Base-by-base conservation (phyloP, 192 early-diverging fungal genomes). In the Podochytrium sp. region DNA sequence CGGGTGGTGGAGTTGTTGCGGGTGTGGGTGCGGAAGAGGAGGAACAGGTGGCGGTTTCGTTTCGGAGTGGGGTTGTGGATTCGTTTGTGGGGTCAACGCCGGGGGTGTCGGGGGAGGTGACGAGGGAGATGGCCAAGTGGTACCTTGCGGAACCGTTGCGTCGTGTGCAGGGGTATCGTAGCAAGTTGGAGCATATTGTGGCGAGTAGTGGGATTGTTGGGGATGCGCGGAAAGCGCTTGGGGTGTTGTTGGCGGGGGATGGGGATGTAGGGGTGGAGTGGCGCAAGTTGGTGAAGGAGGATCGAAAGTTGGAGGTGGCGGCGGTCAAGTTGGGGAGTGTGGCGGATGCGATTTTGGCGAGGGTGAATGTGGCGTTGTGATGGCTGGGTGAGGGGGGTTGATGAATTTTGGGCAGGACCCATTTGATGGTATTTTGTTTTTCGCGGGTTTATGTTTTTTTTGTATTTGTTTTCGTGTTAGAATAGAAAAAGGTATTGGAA, bases 351-450 rank as follows among this genome's bases (percentile, higher is more conserved):
- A 56, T 75, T 39, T 23, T 34, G 7, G 12, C 38, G 4, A 62
- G 37, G 62, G 10, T 63, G 4, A 55, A 32, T 7, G 10, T 57
- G 55, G 20, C 10, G 55, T 29, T 57, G 55, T 57, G 55, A 14
- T 57, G 55, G 20, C 10, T 57, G 10, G 6, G 23, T 57, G 55
- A 29, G 55, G 6, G 55, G 10, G 55, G 7, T 18, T 57, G 6
- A 14, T 27, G 23, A 18, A 12, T 62, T 38, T 29, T 14, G 32
- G 25, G 60, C 37, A 38, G 4, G 10, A 34, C 14, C 29, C 55
- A 29, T 29, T 57, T 0, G 95, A 97, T 69, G 91, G 92, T 1
- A 89, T 92, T 18, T 78, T 99, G 7, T 95, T 96, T 68, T 84
- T 86, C 56, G 85, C 89, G 32, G 87, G 89, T 32, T 88, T 93